phyloP scores from a whole-genome alignment of 164 flowering plant species.

The Stephania cephalantha region DNA sequence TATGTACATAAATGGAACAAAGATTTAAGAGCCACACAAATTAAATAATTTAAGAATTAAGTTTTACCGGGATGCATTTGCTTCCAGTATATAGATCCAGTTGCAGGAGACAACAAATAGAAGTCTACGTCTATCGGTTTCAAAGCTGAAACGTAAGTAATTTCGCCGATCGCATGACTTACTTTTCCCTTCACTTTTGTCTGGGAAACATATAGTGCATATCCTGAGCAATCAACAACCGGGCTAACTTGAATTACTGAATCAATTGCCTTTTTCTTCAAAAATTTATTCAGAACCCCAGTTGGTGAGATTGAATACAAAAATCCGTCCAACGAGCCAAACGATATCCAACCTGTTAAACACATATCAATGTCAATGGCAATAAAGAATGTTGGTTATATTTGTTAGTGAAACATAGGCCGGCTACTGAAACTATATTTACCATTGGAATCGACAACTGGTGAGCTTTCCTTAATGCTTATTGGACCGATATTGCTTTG shows the following conservation, averaged over 20 bases:
- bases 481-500: constrained; percentile 64
- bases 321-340: constrained; percentile 85
- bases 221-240: constrained; percentile 81
- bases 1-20: too few relatives aligned
- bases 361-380: background rate
- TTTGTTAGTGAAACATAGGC: background rate
- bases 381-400: background rate
- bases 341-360: constrained; percentile 70
- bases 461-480: constrained; percentile 39
- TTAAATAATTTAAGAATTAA: background rate
- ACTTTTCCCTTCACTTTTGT: constrained; percentile 55
- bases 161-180: constrained; percentile 36
- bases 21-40: too few relatives aligned
- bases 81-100: constrained; percentile 60
- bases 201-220: constrained; percentile 66
- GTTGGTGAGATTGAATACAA: constrained; percentile 72
- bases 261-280: constrained; percentile 29
- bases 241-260: constrained; percentile 74
- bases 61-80: constrained; percentile 53
- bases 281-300: constrained; percentile 53
- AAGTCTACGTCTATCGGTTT: constrained; percentile 48
- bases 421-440: constrained; percentile 6
- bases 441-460: constrained; percentile 80
- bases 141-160: constrained; percentile 51
- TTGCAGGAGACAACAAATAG: constrained; percentile 59